Base-by-base conservation (phyloP, 1,284 basidiomycete species). In the Chiua sp. region DNA sequence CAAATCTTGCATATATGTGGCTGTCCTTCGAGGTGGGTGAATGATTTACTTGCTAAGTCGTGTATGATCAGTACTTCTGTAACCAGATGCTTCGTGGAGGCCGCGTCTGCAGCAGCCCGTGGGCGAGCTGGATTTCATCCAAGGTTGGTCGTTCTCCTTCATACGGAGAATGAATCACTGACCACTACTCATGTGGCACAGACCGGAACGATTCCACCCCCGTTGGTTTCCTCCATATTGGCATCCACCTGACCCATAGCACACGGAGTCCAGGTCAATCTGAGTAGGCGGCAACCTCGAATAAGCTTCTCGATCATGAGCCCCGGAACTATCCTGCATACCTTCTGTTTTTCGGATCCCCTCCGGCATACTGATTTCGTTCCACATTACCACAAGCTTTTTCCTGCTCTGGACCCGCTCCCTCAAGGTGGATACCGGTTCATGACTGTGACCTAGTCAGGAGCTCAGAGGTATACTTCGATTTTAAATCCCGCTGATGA, bases 201-300 rank as follows among this genome's bases (percentile, higher is more conserved):
- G 64, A 61, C 65, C 64, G 56, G 65, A 50, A 53, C 44, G 28
- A 35, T 23, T 58, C 54, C 26, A 26, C 26, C n/a, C 44, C 51
- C 30, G 26, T 51, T 57, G 39, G 47, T 22, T 58, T 42, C 28
- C 49, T 23, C 16, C 30, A 23, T 28, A 20, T 26, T 3, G 5
- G 26, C 26, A 26, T 26, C 26, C 26, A n/a, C 51, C 30, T 47
- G 52, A 46, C 11, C 53, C 23, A 22, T 35, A 7, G 16, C 22
- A 15, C 20, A 32, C 30, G 30, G 20, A 56, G 15, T 33, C 51
- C 49, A 35, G 62, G 35, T 57, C 47, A 37, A 61, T 57, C 35
- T 10, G 55, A 33, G 53, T 3, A 55, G 53, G 54, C 26, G 48
- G 46, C 51, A 4, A 18, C 37, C 58, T 65, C 26, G 16, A 55